Base-by-base conservation (phyloP, 345 rosid species). In the Eutrema heterophyllum region DNA sequence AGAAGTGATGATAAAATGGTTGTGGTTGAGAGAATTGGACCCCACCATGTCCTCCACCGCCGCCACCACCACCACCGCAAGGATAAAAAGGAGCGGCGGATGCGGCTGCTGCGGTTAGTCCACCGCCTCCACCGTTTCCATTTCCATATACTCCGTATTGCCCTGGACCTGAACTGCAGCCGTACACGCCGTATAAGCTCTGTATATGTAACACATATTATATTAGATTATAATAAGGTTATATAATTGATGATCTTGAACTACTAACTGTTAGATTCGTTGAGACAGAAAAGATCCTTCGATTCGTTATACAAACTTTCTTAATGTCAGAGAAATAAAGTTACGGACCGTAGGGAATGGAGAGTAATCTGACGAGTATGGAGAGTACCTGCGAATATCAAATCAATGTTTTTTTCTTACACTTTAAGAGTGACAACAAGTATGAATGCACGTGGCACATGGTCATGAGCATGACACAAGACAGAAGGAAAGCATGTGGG, bases 271-370 rank as follows among this genome's bases (percentile, higher is more conserved):
- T 45, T 36, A 67, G 43, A 39, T 21, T 21, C 43, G 5, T 51
- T 30, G 9, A 43, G 60, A 57, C 67, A 39, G 1, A 66, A 50
- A 36, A 68, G 50, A 68, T 26, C 68, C 9, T 52, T 68, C 7
- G 44, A 44, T 58, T 67, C 44, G 73, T 59, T 67, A 49, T 52
- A 24, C 50, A 45, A 62, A 7, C 7, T 12, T 57, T n/a, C 18
- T 70, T n/a, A 16, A 24, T 58, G 74, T 50, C 68, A 71, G 38
- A 50, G 15, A 60, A 9, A 1, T 9, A 32, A 33, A 64, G 69
- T 69, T 2, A 84, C 97, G 81, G 76, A 93, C 98, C 98, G 97
- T 81, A 48, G 96, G 92, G 77, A 88, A 90, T 55, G 88, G 67
- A 32, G 73, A 76, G 84, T 87, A 90, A 76, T 89, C 96, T 26